These are phyloP conservation scores for Stachybotrys elegans DNA, from an alignment of 2,329 filamentous ascomycete species.

Conservation along the genomic window DNA sequence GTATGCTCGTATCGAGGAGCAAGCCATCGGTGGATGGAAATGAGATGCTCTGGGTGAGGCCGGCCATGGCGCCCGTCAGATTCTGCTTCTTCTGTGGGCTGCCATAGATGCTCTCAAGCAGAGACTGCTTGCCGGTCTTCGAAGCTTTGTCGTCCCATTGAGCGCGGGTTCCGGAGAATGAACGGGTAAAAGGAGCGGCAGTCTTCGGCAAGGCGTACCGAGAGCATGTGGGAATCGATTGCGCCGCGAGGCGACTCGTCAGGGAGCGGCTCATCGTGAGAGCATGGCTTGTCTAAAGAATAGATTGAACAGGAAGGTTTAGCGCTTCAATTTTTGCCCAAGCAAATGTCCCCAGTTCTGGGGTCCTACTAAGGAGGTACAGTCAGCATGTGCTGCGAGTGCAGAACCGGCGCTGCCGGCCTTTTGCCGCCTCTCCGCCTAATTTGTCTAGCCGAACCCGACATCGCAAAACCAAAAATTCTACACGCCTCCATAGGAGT, in stretches of 20 bases:
- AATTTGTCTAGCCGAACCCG: conserved; percentile 25
- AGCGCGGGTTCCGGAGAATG: conserved; percentile 34
- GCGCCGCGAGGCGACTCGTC: conserved; percentile 37
- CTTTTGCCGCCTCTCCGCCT: conserved; percentile 30
- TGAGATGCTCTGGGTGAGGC: conserved; percentile 28
- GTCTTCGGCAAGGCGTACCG: conserved; percentile 12
- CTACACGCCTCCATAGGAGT: conserved; percentile 22
- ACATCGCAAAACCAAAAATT: conserved; percentile 35
- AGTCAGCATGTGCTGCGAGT: conserved; percentile 3
- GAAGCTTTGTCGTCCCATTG: conserved; percentile 19
- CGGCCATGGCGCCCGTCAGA: conserved; percentile 21
- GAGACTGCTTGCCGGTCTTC: conserved; percentile 20
- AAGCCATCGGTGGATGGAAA: conserved; percentile 13
- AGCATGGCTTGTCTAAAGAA: conserved; percentile 23
- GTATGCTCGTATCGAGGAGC: conserved; percentile 25
- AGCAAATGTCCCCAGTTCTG: too few species aligned
- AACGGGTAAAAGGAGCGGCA: conserved; percentile 18
- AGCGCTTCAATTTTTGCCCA: conserved; percentile 21
- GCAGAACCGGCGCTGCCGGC: conserved; percentile 18
- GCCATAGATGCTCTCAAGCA: conserved; percentile 30
- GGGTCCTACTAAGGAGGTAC: too few species aligned
- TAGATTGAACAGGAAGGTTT: too few species aligned
- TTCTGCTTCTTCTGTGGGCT: conserved; percentile 12
- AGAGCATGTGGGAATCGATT: conserved; percentile 24
- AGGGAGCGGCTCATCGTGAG: conserved; percentile 39